Evolutionary conservation across 1,284 basidiomycete species (phyloP).

Genomic region (Malassezia restricta): DNA sequence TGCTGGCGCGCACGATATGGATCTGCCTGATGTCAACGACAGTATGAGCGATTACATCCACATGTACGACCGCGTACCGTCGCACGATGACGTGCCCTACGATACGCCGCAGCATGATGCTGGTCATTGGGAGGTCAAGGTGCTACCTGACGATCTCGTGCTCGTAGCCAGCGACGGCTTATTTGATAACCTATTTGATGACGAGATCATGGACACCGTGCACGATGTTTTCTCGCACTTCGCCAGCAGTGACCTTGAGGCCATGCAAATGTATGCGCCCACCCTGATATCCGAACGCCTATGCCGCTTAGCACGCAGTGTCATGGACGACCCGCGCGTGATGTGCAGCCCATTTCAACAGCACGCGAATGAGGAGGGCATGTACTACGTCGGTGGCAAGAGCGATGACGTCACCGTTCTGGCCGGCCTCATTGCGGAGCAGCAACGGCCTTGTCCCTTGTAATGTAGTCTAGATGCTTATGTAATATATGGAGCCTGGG

Average conservation of each 20-base stretch:
- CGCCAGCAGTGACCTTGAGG: neutral
- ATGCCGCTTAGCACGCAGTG: conserved; percentile 50
- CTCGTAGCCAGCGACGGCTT: conserved; percentile 80
- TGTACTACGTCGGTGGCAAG: conserved; percentile 47
- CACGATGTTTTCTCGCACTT: neutral
- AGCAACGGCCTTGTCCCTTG: neutral
- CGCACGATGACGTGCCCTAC: conserved; percentile 21
- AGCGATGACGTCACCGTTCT: conserved; percentile 49
- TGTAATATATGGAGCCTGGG: too few relatives aligned
- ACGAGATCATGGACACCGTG: conserved; percentile 82
- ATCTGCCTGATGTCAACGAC: conserved; percentile 24
- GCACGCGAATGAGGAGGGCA: conserved; percentile 52
- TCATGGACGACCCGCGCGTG: conserved; percentile 50
- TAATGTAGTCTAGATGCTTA: too few relatives aligned
- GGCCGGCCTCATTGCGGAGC: conserved; percentile 44
- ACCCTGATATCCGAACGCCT: conserved; percentile 8
- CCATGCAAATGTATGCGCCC: conserved; percentile 14
- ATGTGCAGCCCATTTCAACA: conserved; percentile 52
- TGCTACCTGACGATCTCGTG: conserved; percentile 73
- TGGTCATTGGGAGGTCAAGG: conserved; percentile 60
- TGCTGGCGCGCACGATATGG: conserved; percentile 26
- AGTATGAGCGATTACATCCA: conserved; percentile 21
- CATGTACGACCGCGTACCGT: neutral
- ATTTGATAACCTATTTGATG: conserved; percentile 87
- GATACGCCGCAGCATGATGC: conserved; percentile 52